A percentile compares a stretch with the other conserved stretches of the same genome.
These are phyloP conservation scores for Crithidia sp. DNA, from an alignment of 208 protist species.

Conservation along the genomic window DNA sequence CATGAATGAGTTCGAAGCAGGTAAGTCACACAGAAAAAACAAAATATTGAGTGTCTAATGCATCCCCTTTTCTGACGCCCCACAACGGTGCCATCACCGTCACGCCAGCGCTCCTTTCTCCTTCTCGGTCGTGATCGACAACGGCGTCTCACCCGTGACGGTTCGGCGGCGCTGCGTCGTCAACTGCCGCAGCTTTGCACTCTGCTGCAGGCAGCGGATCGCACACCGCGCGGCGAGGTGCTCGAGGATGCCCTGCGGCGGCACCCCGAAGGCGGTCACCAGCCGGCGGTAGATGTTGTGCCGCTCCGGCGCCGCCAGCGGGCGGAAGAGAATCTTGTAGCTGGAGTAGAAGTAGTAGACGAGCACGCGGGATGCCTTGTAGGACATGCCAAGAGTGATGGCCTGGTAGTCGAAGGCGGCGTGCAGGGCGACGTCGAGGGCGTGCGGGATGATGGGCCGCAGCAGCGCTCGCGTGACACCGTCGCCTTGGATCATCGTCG, in stretches of 20 bases:
- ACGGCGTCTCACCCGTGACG: not conserved
- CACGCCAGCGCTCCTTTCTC: too few relatives aligned
- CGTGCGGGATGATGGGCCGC: constrained; percentile 1
- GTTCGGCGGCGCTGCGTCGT: not conserved
- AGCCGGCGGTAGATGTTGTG: constrained; percentile 79
- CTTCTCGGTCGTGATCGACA: not conserved
- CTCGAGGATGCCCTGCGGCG: constrained; percentile 65
- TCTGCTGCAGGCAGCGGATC: constrained; percentile 64
- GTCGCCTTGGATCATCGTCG: constrained; percentile 14
- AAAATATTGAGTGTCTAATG: too few relatives aligned
- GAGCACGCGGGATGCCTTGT: constrained; percentile 71
- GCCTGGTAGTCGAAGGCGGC: constrained; percentile 64
- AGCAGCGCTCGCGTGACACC: constrained; percentile 15
- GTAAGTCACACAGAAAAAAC: too few relatives aligned
- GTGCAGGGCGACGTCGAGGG: constrained; percentile 18
- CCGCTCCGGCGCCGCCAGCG: constrained; percentile 68
- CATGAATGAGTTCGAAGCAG: too few relatives aligned
- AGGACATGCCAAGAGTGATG: constrained; percentile 65
- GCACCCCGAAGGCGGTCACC: constrained; percentile 66
- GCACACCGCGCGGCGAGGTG: constrained; percentile 78
- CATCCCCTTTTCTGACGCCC: too few relatives aligned
- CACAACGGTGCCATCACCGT: too few relatives aligned
- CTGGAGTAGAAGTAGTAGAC: constrained; percentile 83
- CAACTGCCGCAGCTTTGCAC: constrained; percentile 1
- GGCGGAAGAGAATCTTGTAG: constrained; percentile 73